Conservation (phyloP, 805 yeast genomes). For the Suhomyces canberraensis region DNA sequence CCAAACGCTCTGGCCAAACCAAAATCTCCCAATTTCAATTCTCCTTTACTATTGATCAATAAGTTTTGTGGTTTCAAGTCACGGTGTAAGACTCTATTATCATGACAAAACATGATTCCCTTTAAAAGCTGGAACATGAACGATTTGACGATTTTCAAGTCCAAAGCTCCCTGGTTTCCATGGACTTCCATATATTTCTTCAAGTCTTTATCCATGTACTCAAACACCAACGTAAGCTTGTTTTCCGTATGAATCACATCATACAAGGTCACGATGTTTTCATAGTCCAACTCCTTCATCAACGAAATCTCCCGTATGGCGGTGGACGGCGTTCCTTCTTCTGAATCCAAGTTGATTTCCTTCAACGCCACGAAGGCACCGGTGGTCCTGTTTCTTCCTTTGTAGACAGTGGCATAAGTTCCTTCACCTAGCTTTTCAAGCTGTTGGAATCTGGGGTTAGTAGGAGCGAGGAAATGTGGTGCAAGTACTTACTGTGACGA, state of each 20-base stretch:
- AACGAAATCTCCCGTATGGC: constrained; percentile 95
- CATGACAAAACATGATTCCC: constrained; percentile 87
- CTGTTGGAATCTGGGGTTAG: constrained; percentile 39
- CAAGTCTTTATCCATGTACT: constrained; percentile 88
- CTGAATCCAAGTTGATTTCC: constrained; percentile 91
- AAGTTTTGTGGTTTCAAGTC: constrained; percentile 94
- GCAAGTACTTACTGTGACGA: constrained; percentile 40
- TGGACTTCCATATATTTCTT: constrained; percentile 91
- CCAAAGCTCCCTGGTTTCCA: constrained; percentile 73
- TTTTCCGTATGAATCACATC: constrained; percentile 97
- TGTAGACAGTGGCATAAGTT: constrained; percentile 98
- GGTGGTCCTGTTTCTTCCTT: constrained; percentile 80
- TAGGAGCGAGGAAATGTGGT: no score
- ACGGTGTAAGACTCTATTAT: constrained; percentile 77
- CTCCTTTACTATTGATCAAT: constrained; percentile 85
- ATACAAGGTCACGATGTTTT: constrained; percentile 85
- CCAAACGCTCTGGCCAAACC: constrained; percentile 98
- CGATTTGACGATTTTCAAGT: constrained; percentile 70
- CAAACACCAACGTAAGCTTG: constrained; percentile 90
- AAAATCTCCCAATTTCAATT: constrained; percentile 90
- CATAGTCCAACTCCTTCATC: constrained; percentile 92
- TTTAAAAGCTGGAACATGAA: constrained; percentile 91
- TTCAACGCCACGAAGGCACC: constrained; percentile 92
- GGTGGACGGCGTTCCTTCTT: constrained; percentile 98
- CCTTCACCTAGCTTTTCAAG: constrained; percentile 91